A percentile compares a stretch with the other conserved stretches of the same genome.
Conservation (phyloP, 352 stramenopile genomes). For the Globisporangium megalacanthum region DNA sequence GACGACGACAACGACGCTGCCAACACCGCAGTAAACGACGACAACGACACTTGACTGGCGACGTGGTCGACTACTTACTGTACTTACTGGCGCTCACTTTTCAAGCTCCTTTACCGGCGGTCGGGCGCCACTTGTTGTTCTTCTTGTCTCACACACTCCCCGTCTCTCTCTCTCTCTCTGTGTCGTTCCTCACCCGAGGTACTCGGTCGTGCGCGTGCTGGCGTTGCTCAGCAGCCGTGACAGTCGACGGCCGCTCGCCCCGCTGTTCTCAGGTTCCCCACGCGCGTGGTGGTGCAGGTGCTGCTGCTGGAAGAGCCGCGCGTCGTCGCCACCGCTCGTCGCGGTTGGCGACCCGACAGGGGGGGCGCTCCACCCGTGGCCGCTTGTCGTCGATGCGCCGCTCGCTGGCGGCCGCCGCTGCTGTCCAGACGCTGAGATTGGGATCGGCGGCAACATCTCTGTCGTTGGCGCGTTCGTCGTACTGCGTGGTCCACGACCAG, state of each 20-base stretch:
- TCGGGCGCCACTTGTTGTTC: too few species aligned
- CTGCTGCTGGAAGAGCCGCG: conserved; percentile 21
- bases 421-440: neutral
- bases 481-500: too few species aligned
- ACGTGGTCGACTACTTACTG: neutral
- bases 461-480: too few species aligned
- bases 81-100: neutral
- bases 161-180: neutral
- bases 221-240: conserved; percentile 11
- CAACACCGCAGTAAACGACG: neutral
- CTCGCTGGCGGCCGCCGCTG: conserved; percentile 3
- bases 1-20: neutral
- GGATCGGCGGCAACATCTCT: conserved; percentile 8
- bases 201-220: conserved; percentile 12
- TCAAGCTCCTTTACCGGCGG: neutral
- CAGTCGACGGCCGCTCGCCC: neutral
- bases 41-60: too few species aligned
- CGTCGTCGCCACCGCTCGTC: conserved; percentile 4
- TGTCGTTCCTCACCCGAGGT: neutral
- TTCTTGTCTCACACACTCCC: too few species aligned
- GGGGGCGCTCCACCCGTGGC: conserved; percentile 43
- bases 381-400: conserved; percentile 8
- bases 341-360: conserved; percentile 2
- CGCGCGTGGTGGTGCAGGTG: conserved; percentile 18
- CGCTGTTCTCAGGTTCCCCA: too few species aligned